These are phyloP conservation scores for Sequoia sempervirens DNA, from an alignment of 75 land plant genomes.

Conservation along the genomic window DNA sequence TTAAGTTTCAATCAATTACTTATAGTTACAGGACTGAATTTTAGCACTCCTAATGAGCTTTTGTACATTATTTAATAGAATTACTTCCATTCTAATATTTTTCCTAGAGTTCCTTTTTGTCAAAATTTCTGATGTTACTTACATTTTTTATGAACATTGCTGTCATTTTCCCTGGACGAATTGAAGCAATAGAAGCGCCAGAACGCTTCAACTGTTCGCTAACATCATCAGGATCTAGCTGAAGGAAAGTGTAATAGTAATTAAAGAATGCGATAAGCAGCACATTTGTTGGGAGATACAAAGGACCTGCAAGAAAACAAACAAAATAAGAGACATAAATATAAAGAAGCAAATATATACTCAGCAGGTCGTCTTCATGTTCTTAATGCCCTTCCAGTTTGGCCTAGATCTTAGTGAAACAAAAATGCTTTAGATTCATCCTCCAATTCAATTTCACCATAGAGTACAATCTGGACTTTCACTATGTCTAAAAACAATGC, in stretches of 20 bases:
- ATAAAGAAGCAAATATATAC: not conserved
- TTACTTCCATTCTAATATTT: not conserved
- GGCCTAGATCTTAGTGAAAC: not conserved
- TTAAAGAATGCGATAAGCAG: conserved; percentile 99
- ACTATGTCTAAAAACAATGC: not conserved
- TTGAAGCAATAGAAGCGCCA: conserved; percentile 96
- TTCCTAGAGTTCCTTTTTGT: not conserved
- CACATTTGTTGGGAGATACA: conserved; percentile 93
- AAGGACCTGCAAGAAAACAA: conserved; percentile 48
- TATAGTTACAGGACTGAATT: not conserved
- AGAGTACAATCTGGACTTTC: not conserved
- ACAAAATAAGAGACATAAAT: not conserved
- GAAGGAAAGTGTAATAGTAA: conserved; percentile 97
- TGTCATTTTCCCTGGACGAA: conserved; percentile 96
- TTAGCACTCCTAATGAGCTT: not conserved
- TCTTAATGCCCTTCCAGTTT: not conserved
- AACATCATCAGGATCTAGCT: conserved; percentile 98
- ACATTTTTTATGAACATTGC: conserved; percentile 84
- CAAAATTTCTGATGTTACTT: conserved; percentile 13
- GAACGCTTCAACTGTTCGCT: conserved; percentile 98
- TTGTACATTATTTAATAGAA: not conserved
- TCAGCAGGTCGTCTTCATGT: not conserved
- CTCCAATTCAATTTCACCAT: not conserved
- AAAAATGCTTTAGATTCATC: not conserved
- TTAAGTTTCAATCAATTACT: not conserved